These are phyloP conservation scores for Yamadazyma conglobata DNA, from an alignment of 1,139 yeast genomes.

Conservation along the genomic window DNA sequence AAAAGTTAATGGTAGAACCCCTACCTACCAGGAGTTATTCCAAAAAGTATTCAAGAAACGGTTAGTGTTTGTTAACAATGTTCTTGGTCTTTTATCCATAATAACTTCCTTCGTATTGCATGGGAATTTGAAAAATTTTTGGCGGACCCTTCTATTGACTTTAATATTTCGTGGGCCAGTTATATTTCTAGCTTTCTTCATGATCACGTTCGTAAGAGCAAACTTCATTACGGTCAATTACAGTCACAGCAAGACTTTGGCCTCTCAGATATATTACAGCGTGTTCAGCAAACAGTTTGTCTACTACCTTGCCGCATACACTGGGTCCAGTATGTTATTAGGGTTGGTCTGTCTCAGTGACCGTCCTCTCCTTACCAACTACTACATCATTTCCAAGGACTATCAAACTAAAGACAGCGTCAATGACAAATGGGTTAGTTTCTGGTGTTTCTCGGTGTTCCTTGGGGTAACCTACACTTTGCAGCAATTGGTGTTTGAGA, in stretches of 20 bases:
- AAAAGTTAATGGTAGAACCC: slow-evolving; percentile 6
- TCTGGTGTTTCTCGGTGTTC: slow-evolving; percentile 38
- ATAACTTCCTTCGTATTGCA: slow-evolving; percentile 22
- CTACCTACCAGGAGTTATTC: slow-evolving; percentile 22
- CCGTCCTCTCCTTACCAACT: slow-evolving; percentile 25
- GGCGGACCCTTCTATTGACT: slow-evolving; percentile 29
- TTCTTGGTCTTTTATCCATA: slow-evolving; percentile 27
- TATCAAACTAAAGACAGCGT: slow-evolving; percentile 51
- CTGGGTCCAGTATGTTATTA: slow-evolving; percentile 32
- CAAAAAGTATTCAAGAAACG: slow-evolving; percentile 32
- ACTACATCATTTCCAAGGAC: slow-evolving; percentile 42
- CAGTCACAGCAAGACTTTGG: slow-evolving; percentile 47
- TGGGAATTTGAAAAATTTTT: slow-evolving; percentile 28
- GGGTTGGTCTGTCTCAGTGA: slow-evolving; percentile 29
- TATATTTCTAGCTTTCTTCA: slow-evolving; percentile 25
- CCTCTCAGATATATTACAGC: slow-evolving; percentile 46
- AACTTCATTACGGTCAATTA: slow-evolving; percentile 50
- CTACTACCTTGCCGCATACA: slow-evolving; percentile 33
- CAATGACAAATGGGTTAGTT: slow-evolving; percentile 61
- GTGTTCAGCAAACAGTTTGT: slow-evolving; percentile 40
- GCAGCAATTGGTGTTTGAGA: slow-evolving; percentile 55
- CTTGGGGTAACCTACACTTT: slow-evolving; percentile 48
- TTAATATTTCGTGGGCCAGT: slow-evolving; percentile 29
- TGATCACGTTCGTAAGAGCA: slow-evolving; percentile 49
- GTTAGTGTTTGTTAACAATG: slow-evolving; percentile 34